Evolutionary conservation across 306 rosid genomes (phyloP).

Genomic region (Cucurbita ficifolia): DNA sequence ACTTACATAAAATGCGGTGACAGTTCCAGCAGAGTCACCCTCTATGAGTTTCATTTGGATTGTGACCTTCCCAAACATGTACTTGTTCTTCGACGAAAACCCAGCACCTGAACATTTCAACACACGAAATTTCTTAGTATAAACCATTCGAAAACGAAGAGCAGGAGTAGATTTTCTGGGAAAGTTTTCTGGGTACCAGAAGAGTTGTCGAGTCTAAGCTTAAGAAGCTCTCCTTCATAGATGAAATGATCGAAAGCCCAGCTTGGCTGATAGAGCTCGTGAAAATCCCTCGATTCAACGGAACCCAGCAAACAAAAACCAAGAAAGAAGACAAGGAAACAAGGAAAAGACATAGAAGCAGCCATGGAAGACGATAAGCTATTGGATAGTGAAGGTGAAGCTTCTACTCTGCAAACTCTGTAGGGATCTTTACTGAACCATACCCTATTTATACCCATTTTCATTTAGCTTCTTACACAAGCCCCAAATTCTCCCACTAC

Average conservation of each 20-base stretch:
- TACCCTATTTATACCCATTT: constrained; percentile 25
- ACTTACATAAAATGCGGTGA: constrained; percentile 88
- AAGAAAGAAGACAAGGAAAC: constrained; percentile 17
- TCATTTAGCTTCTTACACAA: constrained; percentile 26
- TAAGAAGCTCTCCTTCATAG: constrained; percentile 67
- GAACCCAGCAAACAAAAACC: constrained; percentile 24
- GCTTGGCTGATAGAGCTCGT: constrained; percentile 66
- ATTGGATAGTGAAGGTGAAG: not conserved
- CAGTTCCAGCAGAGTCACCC: constrained; percentile 98
- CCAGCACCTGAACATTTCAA: constrained; percentile 62
- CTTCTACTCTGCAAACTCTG: not conserved
- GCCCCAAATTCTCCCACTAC: constrained; percentile 3
- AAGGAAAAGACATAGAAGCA: constrained; percentile 4
- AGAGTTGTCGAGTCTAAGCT: constrained; percentile 64
- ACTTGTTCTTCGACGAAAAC: constrained; percentile 68
- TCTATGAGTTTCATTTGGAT: constrained; percentile 78
- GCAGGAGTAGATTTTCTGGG: not conserved
- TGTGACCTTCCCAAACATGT: constrained; percentile 73
- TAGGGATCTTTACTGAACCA: not conserved
- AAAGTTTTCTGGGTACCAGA: constrained; percentile 38
- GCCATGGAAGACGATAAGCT: not conserved
- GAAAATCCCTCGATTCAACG: constrained; percentile 52
- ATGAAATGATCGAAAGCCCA: constrained; percentile 84
- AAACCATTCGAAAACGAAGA: not conserved
- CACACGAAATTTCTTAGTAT: not conserved